phyloP scores from a whole-genome alignment of 2,329 filamentous ascomycete genomes.

The Dendrostoma leiphaemia region DNA sequence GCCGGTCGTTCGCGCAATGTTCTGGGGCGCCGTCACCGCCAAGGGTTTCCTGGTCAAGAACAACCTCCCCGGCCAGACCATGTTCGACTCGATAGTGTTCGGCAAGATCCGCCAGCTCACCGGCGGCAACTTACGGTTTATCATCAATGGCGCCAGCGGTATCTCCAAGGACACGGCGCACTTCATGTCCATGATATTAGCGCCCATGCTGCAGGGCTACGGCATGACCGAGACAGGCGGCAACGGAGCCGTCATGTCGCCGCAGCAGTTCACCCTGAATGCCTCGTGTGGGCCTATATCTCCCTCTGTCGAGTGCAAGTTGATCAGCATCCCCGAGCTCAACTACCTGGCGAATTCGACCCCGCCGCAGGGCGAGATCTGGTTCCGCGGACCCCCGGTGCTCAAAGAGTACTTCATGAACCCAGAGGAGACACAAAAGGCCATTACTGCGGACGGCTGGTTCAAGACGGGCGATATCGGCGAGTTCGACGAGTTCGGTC shows the following conservation, averaged over 20 bases:
- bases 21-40: slow-evolving; percentile 64
- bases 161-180: slow-evolving; percentile 83
- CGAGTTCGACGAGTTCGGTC: slow-evolving; percentile 77
- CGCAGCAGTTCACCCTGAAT: slow-evolving; percentile 76
- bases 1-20: slow-evolving; percentile 71
- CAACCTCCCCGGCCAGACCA: slow-evolving; percentile 61
- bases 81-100: slow-evolving; percentile 84
- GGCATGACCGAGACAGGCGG: slow-evolving; percentile 91
- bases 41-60: slow-evolving; percentile 58
- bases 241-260: slow-evolving; percentile 79
- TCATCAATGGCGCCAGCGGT: slow-evolving; percentile 91
- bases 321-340: slow-evolving; percentile 87
- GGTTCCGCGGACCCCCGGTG: slow-evolving; percentile 76
- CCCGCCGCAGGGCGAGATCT: slow-evolving; percentile 87
- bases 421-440: slow-evolving; percentile 76
- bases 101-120: slow-evolving; percentile 88
- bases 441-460: slow-evolving; percentile 83
- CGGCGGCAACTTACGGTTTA: slow-evolving; percentile 82
- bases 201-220: slow-evolving; percentile 92
- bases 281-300: slow-evolving; percentile 73
- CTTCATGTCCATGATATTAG: slow-evolving; percentile 89
- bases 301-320: slow-evolving; percentile 79
- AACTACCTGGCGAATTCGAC: slow-evolving; percentile 74
- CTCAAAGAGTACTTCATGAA: slow-evolving; percentile 80
- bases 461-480: slow-evolving; percentile 97